Base-by-base conservation (phyloP, 805 yeast genomes). In the Jamesozyma lodderae region DNA sequence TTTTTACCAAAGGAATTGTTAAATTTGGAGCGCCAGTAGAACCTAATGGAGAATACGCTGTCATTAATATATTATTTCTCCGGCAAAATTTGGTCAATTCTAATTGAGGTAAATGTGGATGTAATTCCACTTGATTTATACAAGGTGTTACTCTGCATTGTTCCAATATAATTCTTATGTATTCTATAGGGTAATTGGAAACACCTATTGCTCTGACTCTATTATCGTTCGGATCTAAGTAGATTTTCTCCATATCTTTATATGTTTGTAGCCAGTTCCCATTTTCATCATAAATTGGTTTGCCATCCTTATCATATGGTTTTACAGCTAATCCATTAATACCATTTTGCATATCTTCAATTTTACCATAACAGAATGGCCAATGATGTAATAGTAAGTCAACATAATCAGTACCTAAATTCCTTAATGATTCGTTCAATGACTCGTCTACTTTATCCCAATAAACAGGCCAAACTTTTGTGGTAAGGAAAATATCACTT, bases 361-460 rank as follows among this genome's bases (percentile, higher is more conserved):
- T 36, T 39, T 45, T 47, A 31, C 55, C 67, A 41, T 66, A 60
- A 24, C 76, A 67, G 30, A 72, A 65, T 5, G 90, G 92, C 87
- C 88, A 82, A 60, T 85, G 95, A 52, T 83, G 73, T 47, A 86
- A 69, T 51, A 75, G 72, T 46, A 85, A 64, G 54, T 85, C 95
- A 34, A 82, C 79, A 52, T 85, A 84, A 34, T 81, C 94, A 37
- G 82, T 52, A 0, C 76, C 77, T 43, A 84, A 65, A 43, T 73
- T 73, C 43, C 66, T 49, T 49, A 85, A 66, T 2, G 88, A 79
- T 29, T 61, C 63, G 18, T 74, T 68, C 32, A 84, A 60, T 1
- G 81, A 79, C 26, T 55, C 62, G 36, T 62, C 75, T 6, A 74
- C 78, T 15, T 59, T 55, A 43, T 66, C 55, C 63, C 75, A 77